Evolutionary conservation across 2,329 filamentous ascomycete genomes (phyloP), one percentile per base, ranked within the genome.

Genomic region (Plectosphaerella cucumerina): DNA sequence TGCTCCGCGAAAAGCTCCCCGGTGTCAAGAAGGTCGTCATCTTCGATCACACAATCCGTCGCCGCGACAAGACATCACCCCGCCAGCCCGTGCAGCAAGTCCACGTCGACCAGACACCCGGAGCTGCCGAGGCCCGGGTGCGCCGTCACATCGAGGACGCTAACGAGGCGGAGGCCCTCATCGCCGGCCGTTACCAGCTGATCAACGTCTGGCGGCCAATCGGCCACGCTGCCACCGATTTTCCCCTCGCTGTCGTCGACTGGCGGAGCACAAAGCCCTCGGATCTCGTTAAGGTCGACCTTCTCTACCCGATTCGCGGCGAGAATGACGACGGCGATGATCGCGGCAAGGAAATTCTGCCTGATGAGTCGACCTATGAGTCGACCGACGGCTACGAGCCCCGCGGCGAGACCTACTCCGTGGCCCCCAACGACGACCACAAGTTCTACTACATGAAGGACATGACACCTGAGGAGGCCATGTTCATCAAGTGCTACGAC

Each of bases 121-220:
- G 60, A 0, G 85, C 86, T 0, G 83, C 84, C 1, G 81, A 76
- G 53, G 74, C 67, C 1, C 77, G 86, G 12, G 84, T 88, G 14
- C 73, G 81, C 2, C 72, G 83, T 1, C 86, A 89, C 58, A 56
- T 86, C 0, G 71, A 77, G 0, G 66, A 43, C 23, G 37, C 57
- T 0, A 72, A 73, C 1, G 81, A 85, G 58, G 80, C 76, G 0
- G 80, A 84, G 23, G 71, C 74, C 49, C 66, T 87, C 10, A 57
- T 87, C 3, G 72, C 74, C 50, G 74, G 76, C 8, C 74, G 85
- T 5, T 86, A 80, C 60, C 82, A 86, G 60, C 81, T 87, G 59
- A 82, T 88, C 63, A 88, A 89, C 55, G 84, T 88, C 15, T 88
- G 85, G 85, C 75, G 85, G 35, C 85, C 85, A 0, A 86, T 88